Percentiles rank a stretch among this genome's conserved stretches.
These are phyloP conservation scores for Sporisorium sorghi DNA, from an alignment of 1,284 basidiomycete genomes.

Conservation along the genomic window DNA sequence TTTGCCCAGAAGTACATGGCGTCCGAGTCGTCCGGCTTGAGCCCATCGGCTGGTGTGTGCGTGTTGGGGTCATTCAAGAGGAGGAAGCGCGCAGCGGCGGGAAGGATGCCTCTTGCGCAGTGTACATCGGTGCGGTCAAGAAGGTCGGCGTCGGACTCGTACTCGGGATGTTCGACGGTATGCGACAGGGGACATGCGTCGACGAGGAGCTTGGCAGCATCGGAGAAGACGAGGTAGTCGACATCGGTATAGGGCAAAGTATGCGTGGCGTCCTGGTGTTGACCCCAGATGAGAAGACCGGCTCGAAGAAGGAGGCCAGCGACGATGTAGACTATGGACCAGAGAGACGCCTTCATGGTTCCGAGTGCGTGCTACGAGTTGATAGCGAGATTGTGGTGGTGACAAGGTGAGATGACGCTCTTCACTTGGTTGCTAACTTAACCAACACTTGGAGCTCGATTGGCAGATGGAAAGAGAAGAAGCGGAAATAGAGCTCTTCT, in stretches of 20 bases:
- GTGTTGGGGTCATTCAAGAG: conserved; percentile 62
- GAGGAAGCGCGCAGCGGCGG: conserved; percentile 73
- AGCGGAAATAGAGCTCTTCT: background rate
- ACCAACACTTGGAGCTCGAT: no score
- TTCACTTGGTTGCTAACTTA: no score
- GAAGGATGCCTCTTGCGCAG: conserved; percentile 60
- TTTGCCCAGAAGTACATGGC: conserved; percentile 43
- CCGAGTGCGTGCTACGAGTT: background rate
- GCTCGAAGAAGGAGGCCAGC: conserved; percentile 76
- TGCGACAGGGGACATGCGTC: conserved; percentile 54
- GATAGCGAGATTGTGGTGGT: background rate
- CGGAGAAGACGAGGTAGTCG: conserved; percentile 94
- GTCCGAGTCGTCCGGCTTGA: conserved; percentile 36
- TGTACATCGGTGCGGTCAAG: conserved; percentile 35
- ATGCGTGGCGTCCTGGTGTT: conserved; percentile 85
- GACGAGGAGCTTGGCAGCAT: conserved; percentile 75
- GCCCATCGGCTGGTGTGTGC: conserved; percentile 27
- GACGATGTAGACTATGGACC: conserved; percentile 45
- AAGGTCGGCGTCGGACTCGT: conserved; percentile 53
- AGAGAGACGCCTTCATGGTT: conserved; percentile 33
- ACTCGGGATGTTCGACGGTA: conserved; percentile 42
- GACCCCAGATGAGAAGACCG: conserved; percentile 82
- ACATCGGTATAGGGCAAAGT: conserved; percentile 96
- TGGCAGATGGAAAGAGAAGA: background rate
- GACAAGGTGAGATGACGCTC: background rate